Evolutionary conservation across 2,329 filamentous ascomycete genomes (phyloP).

Genomic region (Fusarium sp.): DNA sequence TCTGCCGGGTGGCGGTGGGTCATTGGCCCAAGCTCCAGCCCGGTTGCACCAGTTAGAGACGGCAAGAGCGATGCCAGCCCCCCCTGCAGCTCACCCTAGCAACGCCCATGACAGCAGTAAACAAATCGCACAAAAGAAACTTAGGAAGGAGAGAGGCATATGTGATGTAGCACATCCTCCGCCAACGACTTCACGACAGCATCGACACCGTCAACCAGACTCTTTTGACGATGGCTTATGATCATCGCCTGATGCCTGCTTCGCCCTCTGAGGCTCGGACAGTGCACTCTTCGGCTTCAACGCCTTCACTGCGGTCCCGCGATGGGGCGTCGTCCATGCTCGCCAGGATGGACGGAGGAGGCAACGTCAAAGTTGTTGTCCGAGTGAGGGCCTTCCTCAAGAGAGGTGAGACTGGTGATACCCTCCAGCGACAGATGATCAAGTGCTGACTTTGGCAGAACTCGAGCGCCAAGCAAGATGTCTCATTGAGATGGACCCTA

Average conservation of each 20-base stretch:
- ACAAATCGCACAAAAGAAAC: slow-evolving; percentile 43
- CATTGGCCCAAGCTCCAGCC: slow-evolving; percentile 34
- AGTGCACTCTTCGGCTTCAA: slow-evolving; percentile 78
- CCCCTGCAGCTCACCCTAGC: slow-evolving; percentile 49
- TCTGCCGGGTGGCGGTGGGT: slow-evolving; percentile 10
- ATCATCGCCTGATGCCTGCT: slow-evolving; percentile 60
- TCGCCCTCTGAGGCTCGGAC: slow-evolving; percentile 50
- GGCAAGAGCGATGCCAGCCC: slow-evolving; percentile 14
- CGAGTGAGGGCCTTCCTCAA: slow-evolving; percentile 83
- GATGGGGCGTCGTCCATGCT: slow-evolving; percentile 73
- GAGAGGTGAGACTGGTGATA: slow-evolving; percentile 67
- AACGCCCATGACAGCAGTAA: slow-evolving; percentile 51
- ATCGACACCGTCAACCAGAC: slow-evolving; percentile 55
- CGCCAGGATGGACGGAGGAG: slow-evolving; percentile 70
- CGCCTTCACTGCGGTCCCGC: slow-evolving; percentile 79
- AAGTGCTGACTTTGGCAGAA: slow-evolving; percentile 66
- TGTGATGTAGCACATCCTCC: slow-evolving; percentile 55
- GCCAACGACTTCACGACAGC: slow-evolving; percentile 54
- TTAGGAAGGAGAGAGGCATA: background rate
- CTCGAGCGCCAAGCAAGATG: slow-evolving; percentile 84
- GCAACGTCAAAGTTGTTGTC: slow-evolving; percentile 86
- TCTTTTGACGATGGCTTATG: slow-evolving; percentile 56
- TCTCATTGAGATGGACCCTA: slow-evolving; percentile 90
- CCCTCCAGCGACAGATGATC: slow-evolving; percentile 15
- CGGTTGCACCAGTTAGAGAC: slow-evolving; percentile 23